These are phyloP conservation scores for Skeletonema potamos DNA, from an alignment of 108 stramenopile genomes.

Conservation along the genomic window DNA sequence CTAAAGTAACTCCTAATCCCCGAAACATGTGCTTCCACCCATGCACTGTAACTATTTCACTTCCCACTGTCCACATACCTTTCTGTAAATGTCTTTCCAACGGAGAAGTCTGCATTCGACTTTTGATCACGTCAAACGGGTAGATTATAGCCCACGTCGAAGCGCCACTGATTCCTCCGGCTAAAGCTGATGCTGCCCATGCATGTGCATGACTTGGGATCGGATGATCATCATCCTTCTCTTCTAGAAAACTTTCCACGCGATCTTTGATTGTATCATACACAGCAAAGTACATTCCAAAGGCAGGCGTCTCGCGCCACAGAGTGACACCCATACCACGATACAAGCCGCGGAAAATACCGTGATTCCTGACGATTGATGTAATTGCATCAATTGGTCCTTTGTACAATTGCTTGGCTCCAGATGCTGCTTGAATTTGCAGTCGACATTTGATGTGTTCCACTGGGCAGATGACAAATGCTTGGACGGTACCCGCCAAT, in stretches of 20 bases:
- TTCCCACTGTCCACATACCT: constrained; percentile 48
- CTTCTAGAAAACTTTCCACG: constrained; percentile 43
- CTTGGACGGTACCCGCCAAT: constrained; percentile 86
- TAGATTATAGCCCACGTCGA: constrained; percentile 88
- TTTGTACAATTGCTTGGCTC: constrained; percentile 35
- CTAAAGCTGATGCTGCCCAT: constrained; percentile 77
- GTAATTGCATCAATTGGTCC: constrained; percentile 56
- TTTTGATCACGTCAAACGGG: constrained; percentile 93
- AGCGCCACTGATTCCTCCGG: constrained; percentile 88
- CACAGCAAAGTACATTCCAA: constrained; percentile 87
- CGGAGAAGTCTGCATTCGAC: constrained; percentile 75
- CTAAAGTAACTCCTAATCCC: constrained; percentile 81
- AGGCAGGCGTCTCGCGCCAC: constrained; percentile 89
- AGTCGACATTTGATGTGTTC: constrained; percentile 94
- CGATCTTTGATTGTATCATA: constrained; percentile 80
- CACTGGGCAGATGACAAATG: constrained; percentile 79
- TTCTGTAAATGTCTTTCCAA: constrained; percentile 39
- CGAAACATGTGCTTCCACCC: constrained; percentile 78
- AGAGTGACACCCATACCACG: constrained; percentile 73
- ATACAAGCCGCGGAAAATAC: constrained; percentile 60
- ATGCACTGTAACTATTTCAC: constrained; percentile 56
- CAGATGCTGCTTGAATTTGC: constrained; percentile 59
- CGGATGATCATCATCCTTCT: constrained; percentile 25
- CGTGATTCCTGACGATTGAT: constrained; percentile 55
- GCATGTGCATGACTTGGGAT: constrained; percentile 50